Base-by-base conservation (phyloP, 257 asterid species). In the Parsonsia alboflavescens region DNA sequence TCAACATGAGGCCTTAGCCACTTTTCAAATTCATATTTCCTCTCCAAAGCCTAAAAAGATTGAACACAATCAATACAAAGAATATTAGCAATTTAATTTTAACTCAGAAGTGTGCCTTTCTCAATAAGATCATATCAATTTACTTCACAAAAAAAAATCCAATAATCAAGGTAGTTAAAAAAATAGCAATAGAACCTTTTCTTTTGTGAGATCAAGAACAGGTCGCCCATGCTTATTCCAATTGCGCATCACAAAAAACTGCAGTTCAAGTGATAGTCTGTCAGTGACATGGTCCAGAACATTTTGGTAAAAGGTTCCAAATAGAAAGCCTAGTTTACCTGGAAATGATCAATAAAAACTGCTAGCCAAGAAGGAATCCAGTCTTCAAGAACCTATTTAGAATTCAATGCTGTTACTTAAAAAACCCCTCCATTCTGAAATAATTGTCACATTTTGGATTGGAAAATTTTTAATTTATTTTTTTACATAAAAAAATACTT, bases 331-430 rank as follows among this genome's bases (percentile, higher is more conserved):
- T 46, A 58, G 56, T 63, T 83, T 76, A 83, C 88, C 88, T 79
- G 80, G 71, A 59, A 81, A 72, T 81, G 80, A 62, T 74, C 81
- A 70, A 75, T 63, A 85, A 81, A 85, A 73, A 81, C 77, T 53
- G 75, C 78, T 19, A 85, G 73, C 91, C 86, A 87, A 71, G 86
- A 77, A 17, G 84, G 88, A 74, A 85, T 74, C 91, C 89, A 81
- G 53, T 80, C 85, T 79, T 76, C 76, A 28, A 41, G 80, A 76
- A 83, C 85, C 87, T 84, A 66, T 13, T 19, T 41, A 66, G 16
- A 57, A 0, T 42, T 56, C 42, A 45, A 0, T 1, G 1, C 4
- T 57, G 10, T 26, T 49, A 26, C 5, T 70, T 46, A 46, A 46
- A 9, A 7, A 46, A 10, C 10, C 50, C 50, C 50, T 46, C 50